phyloP scores from a whole-genome alignment of 2,329 filamentous ascomycete genomes.

The Bipolaris victoriae region DNA sequence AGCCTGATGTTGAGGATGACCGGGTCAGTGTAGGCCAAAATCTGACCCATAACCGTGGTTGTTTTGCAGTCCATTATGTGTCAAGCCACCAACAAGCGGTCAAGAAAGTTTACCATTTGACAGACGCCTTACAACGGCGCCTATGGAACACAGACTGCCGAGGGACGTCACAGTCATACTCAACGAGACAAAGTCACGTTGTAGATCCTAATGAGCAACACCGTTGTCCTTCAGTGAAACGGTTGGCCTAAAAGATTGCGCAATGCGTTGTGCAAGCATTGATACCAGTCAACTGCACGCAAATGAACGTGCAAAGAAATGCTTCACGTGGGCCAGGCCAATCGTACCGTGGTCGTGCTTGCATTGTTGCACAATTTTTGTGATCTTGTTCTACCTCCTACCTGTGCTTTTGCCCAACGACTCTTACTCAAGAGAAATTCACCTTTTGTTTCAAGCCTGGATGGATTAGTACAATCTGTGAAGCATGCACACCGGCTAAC shows the following conservation, averaged over 20 bases:
- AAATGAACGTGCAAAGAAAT: slow-evolving; percentile 4
- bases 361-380: slow-evolving; percentile 7
- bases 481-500: background rate
- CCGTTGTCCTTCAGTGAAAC: slow-evolving; percentile 12
- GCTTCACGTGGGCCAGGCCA: slow-evolving; percentile 7
- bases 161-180: slow-evolving; percentile 28
- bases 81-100: slow-evolving; percentile 7
- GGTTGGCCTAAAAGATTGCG: slow-evolving; percentile 8
- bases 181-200: slow-evolving; percentile 7
- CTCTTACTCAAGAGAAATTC: background rate
- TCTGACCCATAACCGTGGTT: slow-evolving; percentile 1
- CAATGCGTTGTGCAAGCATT: slow-evolving; percentile 3
- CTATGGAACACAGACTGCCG: slow-evolving; percentile 15
- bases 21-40: background rate
- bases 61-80: slow-evolving; percentile 7
- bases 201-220: slow-evolving; percentile 1
- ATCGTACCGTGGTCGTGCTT: slow-evolving; percentile 19
- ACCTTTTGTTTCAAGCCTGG: background rate
- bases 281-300: slow-evolving; percentile 5
- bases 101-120: slow-evolving; percentile 16
- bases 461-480: background rate
- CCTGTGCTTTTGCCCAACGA: background rate
- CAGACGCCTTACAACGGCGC: slow-evolving; percentile 21
- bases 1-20: background rate
- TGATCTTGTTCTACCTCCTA: slow-evolving; percentile 4